phyloP scores from a whole-genome alignment of 1,284 basidiomycete species.

The Sphagnurus paluster region DNA sequence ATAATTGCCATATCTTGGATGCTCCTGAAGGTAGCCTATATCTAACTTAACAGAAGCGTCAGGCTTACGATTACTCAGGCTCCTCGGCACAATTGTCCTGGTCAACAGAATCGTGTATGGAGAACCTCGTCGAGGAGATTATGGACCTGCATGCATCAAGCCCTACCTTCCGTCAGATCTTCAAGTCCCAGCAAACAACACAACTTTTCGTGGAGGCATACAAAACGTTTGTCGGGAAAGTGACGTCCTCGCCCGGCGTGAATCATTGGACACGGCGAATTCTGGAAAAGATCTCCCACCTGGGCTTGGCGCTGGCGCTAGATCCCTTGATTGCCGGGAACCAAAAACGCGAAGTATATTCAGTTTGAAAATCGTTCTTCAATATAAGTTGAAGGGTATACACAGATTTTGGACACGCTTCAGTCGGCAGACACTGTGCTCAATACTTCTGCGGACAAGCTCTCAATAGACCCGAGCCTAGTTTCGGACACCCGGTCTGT shows the following conservation, averaged over 20 bases:
- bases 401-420: conserved; percentile 58
- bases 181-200: conserved; percentile 68
- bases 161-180: conserved; percentile 65
- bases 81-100: conserved; percentile 26
- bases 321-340: conserved; percentile 55
- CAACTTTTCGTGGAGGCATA: conserved; percentile 66
- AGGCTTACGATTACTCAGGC: conserved; percentile 4
- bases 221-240: conserved; percentile 50
- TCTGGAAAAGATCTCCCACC: conserved; percentile 66
- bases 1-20: conserved; percentile 33
- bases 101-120: conserved; percentile 47
- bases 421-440: conserved; percentile 53
- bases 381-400: background rate
- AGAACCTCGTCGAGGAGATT: conserved; percentile 64
- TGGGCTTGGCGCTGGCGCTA: conserved; percentile 64
- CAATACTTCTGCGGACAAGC: conserved; percentile 47
- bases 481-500: conserved; percentile 51
- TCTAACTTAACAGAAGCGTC: background rate
- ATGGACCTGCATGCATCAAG: conserved; percentile 64
- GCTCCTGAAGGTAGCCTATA: conserved; percentile 25
- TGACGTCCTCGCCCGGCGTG: conserved; percentile 37
- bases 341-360: conserved; percentile 67
- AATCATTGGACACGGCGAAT: conserved; percentile 51
- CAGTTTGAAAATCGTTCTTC: conserved; percentile 1
- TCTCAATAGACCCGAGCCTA: conserved; percentile 51